Conservation (phyloP, 2,329 filamentous ascomycete species). For the Aaosphaeria arxii region DNA sequence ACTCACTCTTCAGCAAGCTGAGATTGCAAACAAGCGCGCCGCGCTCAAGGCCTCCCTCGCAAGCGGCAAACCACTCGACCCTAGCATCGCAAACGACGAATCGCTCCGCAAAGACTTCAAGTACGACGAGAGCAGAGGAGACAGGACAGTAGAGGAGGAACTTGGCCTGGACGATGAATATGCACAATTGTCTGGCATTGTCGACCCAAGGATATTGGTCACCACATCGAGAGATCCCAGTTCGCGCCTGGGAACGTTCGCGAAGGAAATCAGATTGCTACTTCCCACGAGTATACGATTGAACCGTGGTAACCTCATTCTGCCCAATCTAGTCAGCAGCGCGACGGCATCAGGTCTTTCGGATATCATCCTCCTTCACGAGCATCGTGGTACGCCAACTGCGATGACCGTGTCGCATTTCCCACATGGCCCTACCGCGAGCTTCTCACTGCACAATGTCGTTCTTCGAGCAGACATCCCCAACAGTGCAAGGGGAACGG, state of each 20-base stretch:
- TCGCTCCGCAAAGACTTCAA: constrained; percentile 79
- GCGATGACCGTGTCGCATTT: constrained; percentile 84
- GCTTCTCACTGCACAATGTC: constrained; percentile 89
- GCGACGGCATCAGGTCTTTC: constrained; percentile 77
- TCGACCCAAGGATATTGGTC: constrained; percentile 82
- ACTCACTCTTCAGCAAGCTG: constrained; percentile 72
- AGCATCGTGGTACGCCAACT: constrained; percentile 89
- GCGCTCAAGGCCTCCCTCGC: constrained; percentile 84
- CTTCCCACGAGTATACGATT: constrained; percentile 82
- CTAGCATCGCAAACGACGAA: constrained; percentile 83
- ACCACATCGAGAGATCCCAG: constrained; percentile 89
- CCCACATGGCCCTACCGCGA: constrained; percentile 82
- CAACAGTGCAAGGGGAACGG: constrained; percentile 79
- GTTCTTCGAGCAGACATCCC: constrained; percentile 91
- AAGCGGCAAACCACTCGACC: constrained; percentile 81
- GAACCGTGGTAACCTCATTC: constrained; percentile 86
- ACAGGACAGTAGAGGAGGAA: constrained; percentile 62
- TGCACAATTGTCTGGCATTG: constrained; percentile 77
- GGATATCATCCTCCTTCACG: constrained; percentile 73
- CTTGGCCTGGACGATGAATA: constrained; percentile 84
- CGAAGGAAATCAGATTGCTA: constrained; percentile 83
- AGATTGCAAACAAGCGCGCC: constrained; percentile 84
- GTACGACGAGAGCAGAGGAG: constrained; percentile 78
- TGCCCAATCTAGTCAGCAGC: constrained; percentile 80
- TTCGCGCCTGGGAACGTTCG: constrained; percentile 79